Conservation (phyloP, 345 rosid species). For the Linum lewisii region DNA sequence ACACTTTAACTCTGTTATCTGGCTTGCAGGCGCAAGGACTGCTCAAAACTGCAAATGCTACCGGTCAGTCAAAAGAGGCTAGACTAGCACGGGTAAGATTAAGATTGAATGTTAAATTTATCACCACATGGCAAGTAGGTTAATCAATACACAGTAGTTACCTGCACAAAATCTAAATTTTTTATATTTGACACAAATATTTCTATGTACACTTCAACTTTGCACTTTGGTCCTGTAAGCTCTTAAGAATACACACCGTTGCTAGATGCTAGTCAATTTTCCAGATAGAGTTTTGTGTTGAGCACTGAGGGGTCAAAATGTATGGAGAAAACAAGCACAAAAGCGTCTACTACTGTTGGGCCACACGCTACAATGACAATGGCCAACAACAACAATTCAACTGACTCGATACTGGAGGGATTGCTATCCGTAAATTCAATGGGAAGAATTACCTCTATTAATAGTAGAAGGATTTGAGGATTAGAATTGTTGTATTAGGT, state of each 20-base stretch:
- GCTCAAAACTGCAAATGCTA: slow-evolving; percentile 68
- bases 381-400: too few species aligned
- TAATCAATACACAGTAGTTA: background rate
- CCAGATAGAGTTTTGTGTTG: background rate
- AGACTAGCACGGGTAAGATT: slow-evolving; percentile 88
- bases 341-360: too few species aligned
- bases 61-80: slow-evolving; percentile 97
- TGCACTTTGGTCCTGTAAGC: background rate
- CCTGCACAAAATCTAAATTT: background rate
- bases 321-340: background rate
- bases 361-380: too few species aligned
- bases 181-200: background rate
- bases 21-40: slow-evolving; percentile 85
- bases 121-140: background rate
- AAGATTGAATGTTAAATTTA: background rate
- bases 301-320: background rate
- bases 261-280: background rate
- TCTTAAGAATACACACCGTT: background rate
- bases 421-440: too few species aligned
- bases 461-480: too few species aligned
- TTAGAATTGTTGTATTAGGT: too few species aligned
- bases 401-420: too few species aligned
- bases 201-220: background rate
- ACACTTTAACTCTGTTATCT: slow-evolving; percentile 18
- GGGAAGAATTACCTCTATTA: too few species aligned